Evolutionary conservation across 768 basidiomycete species (phyloP).

Genomic region (Tubosaeta sp.): DNA sequence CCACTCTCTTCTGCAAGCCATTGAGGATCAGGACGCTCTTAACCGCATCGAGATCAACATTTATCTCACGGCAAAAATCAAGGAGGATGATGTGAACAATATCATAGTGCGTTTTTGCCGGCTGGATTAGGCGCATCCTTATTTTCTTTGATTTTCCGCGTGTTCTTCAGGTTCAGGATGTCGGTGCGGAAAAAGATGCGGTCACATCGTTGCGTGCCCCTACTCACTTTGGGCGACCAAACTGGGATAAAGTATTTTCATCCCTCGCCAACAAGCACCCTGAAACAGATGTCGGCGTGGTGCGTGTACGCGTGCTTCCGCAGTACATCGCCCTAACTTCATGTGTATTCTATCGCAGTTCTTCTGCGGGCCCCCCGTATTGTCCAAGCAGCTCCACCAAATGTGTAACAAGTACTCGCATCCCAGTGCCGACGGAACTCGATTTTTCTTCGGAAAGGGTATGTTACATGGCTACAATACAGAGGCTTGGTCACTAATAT

Average conservation of each 20-base stretch:
- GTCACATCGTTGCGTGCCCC: slow-evolving; percentile 87
- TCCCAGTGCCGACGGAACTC: slow-evolving; percentile 62
- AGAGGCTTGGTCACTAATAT: slow-evolving; percentile 2
- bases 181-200: slow-evolving; percentile 89
- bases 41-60: slow-evolving; percentile 91
- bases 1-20: slow-evolving; percentile 87
- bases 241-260: slow-evolving; percentile 73
- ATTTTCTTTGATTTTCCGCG: neutral
- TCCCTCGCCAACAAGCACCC: slow-evolving; percentile 80
- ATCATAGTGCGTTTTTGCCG: slow-evolving; percentile 58
- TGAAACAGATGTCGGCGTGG: slow-evolving; percentile 87
- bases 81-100: slow-evolving; percentile 91
- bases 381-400: slow-evolving; percentile 68
- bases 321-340: neutral
- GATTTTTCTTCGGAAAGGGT: slow-evolving; percentile 93
- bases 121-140: neutral
- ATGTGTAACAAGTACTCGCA: slow-evolving; percentile 85
- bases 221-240: slow-evolving; percentile 89
- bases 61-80: slow-evolving; percentile 86
- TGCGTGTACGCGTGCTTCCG: slow-evolving; percentile 23
- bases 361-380: slow-evolving; percentile 79
- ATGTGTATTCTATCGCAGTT: slow-evolving; percentile 38
- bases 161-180: slow-evolving; percentile 64
- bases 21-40: slow-evolving; percentile 87
- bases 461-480: slow-evolving; percentile 17